Base-by-base conservation (phyloP, 805 yeast species). In the Wickerhamiella brachini region DNA sequence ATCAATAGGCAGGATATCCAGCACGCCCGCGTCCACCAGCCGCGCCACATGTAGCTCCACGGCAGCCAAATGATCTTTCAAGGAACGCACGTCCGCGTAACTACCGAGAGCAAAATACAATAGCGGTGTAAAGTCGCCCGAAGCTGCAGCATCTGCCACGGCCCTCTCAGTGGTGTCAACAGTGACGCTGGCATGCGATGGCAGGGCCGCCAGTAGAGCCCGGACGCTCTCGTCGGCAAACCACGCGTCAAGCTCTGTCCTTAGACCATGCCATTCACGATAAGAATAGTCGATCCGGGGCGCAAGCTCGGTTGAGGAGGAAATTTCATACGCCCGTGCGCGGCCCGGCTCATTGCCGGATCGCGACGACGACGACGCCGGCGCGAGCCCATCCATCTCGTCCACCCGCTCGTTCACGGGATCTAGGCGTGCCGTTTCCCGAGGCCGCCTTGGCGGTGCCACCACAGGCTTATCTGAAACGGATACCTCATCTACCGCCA, bases 261-360 rank as follows among this genome's bases (percentile, higher is more conserved):
- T 41, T 3, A 55, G 18, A 0, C 55, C 56, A 41, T 55, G 50
- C 48, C 53, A 54, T 17, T 59, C 61, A 13, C 47, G 49, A 15
- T 41, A 46, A 10, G 44, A 9, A 15, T 48, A 48, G 39, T 53
- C 55, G n/a, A 60, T 53, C 20, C 48, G 50, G 7, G 63, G 63
- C 2, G 58, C 54, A 2, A 56, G 48, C 24, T 53, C 51, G n/a
- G 55, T 48, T 6, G 56, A 50, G 18, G 60, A 46, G 44, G 54
- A 51, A 21, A 60, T 44, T 48, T 60, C 62, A 37, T 56, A 58
- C 15, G 63, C 57, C 4, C 63, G 55, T 8, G 62, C 57, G 3
- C 63, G 53, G 18, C 42, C 37, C 9, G 47, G 44, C 34, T 55
- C 54, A 6, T 51, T 37, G 8, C 20, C 41, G 20, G 41, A 10